Conservation (phyloP, 345 rosid species). For the Ailanthus altissimus region DNA sequence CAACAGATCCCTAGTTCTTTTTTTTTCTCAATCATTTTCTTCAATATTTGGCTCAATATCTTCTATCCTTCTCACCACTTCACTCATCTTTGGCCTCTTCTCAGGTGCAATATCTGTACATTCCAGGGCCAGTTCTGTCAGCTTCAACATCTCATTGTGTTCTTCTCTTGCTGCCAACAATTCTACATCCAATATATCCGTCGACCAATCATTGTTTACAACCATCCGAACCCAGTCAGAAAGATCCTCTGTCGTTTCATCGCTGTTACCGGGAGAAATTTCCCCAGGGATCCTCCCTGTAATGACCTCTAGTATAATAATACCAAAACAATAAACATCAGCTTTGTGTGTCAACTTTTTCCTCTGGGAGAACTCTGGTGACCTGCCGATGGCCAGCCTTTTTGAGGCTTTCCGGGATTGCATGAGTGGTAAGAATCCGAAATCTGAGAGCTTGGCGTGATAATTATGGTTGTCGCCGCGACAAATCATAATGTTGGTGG, state of each 20-base stretch:
- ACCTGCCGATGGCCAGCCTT: slow-evolving; percentile 36
- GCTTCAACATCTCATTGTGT: slow-evolving; percentile 49
- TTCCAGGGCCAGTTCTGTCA: slow-evolving; percentile 52
- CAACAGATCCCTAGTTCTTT: neutral
- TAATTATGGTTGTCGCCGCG: slow-evolving; percentile 22
- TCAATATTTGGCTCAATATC: slow-evolving; percentile 37
- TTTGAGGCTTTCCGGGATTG: slow-evolving; percentile 25
- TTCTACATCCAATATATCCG: slow-evolving; percentile 53
- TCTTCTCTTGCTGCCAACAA: slow-evolving; percentile 44
- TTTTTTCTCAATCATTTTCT: slow-evolving; percentile 5
- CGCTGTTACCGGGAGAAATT: neutral
- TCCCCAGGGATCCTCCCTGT: slow-evolving; percentile 50
- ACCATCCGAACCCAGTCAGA: slow-evolving; percentile 49
- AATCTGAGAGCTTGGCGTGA: slow-evolving; percentile 45
- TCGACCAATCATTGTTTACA: slow-evolving; percentile 56
- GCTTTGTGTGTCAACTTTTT: slow-evolving; percentile 51
- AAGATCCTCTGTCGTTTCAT: slow-evolving; percentile 28
- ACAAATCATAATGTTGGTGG: slow-evolving; percentile 44
- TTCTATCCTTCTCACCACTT: slow-evolving; percentile 41
- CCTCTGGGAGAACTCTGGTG: slow-evolving; percentile 51
- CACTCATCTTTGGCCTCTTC: slow-evolving; percentile 48
- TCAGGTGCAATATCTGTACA: slow-evolving; percentile 44
- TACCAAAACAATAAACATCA: slow-evolving; percentile 61
- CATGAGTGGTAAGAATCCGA: slow-evolving; percentile 49
- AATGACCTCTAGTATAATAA: slow-evolving; percentile 48